Evolutionary conservation across 768 basidiomycete species (phyloP), one percentile per base, ranked within the genome.

Genomic region (Dioszegia aurantiaca): DNA sequence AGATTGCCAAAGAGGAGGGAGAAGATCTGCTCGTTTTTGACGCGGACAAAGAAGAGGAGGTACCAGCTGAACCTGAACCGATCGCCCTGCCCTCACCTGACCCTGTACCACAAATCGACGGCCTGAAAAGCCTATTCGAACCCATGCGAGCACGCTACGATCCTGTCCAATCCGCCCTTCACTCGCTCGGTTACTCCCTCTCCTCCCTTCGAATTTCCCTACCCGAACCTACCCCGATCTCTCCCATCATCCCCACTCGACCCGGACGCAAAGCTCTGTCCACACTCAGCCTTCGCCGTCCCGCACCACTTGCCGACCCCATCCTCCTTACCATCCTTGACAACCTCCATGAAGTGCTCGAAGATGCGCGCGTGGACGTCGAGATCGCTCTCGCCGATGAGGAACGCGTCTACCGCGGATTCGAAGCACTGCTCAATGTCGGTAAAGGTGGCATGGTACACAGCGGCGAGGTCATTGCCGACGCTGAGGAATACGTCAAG

Each of bases 281-380:
- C 6, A 52, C 59, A 9, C 36, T 62, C 40, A 41, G 39, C 28
- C 19, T 30, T 2, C 58, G 63, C 16, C 52, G 41, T 31, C 49
- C 63, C 19, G 8, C 51, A 1, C 46, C 58, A 19, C 37, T 61
- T 27, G 30, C 52, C 31, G 68, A 69, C 42, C 66, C 72, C 0
- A 53, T 58, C 17, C 53, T 77, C 14, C 33, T 57, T 8, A 58
- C 53, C 6, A 44, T 77, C 17, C 61, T 77, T 2, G 75, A 77
- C 28, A 68, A 57, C 2, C 58, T 77, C 9, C 68, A 74, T 60
- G 75, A 77, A 47, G 73, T 75, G 0, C 65, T 77, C 9, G 75
- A 77, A 59, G 75, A 77, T 53, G 75, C 74, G n/a, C 58, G 73
- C 16, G 75, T 77, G 2, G 73, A 74, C 56, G 65, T 77, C 14